Evolutionary conservation across 805 yeast species (phyloP), one percentile per base, ranked within the genome.

Genomic region (Candida silvicultrix): DNA sequence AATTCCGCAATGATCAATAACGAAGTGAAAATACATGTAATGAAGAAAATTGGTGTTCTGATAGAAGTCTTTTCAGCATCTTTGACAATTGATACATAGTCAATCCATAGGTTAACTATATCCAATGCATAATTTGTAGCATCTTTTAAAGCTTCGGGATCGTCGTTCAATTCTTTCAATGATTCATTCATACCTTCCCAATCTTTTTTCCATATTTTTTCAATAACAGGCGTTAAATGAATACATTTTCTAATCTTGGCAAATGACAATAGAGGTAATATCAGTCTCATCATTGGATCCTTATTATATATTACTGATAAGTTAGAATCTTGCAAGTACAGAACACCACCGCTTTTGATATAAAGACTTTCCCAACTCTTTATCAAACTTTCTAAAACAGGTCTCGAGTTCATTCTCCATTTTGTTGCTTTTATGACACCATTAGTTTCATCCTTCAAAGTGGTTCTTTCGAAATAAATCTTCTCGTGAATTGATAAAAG

Each of bases 31-130:
- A 83, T 73, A 58, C 89, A 81, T 1, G 89, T 80, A 28, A 84
- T 74, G 56, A 85, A 82, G 60, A 83, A 84, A 23, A 84, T 84
- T 1, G 94, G 94, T 0, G 92, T 83, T 51, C 89, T 69, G 29
- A 83, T 73, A 1, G 87, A 78, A 0, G 85, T 79, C 58, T 78
- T 77, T 51, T 78, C 82, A 1, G 85, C 81, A 59, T 83, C 84
- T 44, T 77, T 75, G 25, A 75, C 75, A 42, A 80, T 77, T 3
- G 83, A 75, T n/a, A 83, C 80, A 42, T 83, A 79, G 50, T 80
- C 84, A 41, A 79, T 78, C 95, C 94, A 85, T 37, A 84, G 65
- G 48, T 80, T 75, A 45, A 85, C 68, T 25, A 84, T 75, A 49
- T 75, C 81, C 39, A 81, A 57, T 1, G 83, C 76, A 53, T 78